Evolutionary conservation across 768 basidiomycete genomes (phyloP).

Genomic region (Phylloporus arenicola): DNA sequence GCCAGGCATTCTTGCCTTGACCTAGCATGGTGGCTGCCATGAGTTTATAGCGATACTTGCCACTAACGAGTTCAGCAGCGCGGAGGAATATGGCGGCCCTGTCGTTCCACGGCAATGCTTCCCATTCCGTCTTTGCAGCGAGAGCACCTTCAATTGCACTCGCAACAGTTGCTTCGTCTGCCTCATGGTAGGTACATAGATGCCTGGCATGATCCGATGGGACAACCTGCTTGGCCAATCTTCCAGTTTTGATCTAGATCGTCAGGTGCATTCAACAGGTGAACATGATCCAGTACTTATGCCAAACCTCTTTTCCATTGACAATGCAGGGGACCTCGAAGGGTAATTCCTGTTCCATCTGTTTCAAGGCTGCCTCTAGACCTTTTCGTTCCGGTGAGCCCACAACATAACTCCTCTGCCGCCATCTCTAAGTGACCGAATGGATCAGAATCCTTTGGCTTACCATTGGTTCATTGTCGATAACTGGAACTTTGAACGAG

Average conservation of each 20-base stretch:
- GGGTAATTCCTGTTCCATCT: conserved; percentile 81
- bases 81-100: conserved; percentile 97
- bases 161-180: conserved; percentile 67
- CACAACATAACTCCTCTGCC: conserved; percentile 68
- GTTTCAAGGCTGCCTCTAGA: conserved; percentile 62
- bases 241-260: conserved; percentile 72
- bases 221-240: conserved; percentile 70
- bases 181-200: conserved; percentile 85
- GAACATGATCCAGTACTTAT: not conserved
- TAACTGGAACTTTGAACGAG: conserved; percentile 74
- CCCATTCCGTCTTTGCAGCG: conserved; percentile 84
- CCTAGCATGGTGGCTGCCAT: conserved; percentile 97
- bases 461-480: conserved; percentile 95
- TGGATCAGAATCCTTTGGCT: conserved; percentile 13
- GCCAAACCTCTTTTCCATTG: conserved; percentile 76
- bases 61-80: conserved; percentile 91
- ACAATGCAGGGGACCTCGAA: conserved; percentile 93
- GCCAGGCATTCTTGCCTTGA: conserved; percentile 99
- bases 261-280: conserved; percentile 2
- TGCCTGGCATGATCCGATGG: conserved; percentile 82
- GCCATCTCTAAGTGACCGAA: not conserved
- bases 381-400: conserved; percentile 74
- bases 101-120: conserved; percentile 92
- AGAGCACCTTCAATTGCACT: conserved; percentile 85
- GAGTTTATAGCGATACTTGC: conserved; percentile 93